Evolutionary conservation across 352 stramenopile species (phyloP).

Genomic region (Phytophthora cryptogea): DNA sequence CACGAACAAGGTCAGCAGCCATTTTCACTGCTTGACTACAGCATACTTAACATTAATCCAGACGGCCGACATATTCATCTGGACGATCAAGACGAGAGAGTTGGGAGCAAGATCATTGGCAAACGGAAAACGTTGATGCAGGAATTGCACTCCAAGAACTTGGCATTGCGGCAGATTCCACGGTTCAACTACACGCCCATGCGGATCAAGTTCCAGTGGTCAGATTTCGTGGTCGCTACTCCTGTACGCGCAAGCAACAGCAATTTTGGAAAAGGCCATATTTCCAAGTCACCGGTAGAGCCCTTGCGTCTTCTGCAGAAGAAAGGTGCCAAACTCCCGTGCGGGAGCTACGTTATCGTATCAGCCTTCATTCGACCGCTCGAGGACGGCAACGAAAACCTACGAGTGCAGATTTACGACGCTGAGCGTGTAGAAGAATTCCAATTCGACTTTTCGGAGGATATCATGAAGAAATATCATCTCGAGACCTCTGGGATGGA

Average conservation of each 20-base stretch:
- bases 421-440: conserved; percentile 74
- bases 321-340: conserved; percentile 60
- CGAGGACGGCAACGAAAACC: conserved; percentile 73
- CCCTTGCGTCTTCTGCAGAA: conserved; percentile 64
- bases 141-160: conserved; percentile 61
- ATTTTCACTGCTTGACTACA: conserved; percentile 58
- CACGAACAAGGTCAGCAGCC: conserved; percentile 50
- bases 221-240: conserved; percentile 68
- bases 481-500: conserved; percentile 41
- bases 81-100: conserved; percentile 46
- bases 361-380: conserved; percentile 70
- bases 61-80: conserved; percentile 50
- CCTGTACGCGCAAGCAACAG: conserved; percentile 36
- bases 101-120: conserved; percentile 44
- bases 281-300: conserved; percentile 46
- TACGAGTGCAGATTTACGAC: conserved; percentile 77
- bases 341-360: conserved; percentile 66
- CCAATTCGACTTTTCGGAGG: conserved; percentile 76
- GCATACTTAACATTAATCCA: conserved; percentile 57
- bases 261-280: conserved; percentile 16
- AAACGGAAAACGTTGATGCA: conserved; percentile 72
- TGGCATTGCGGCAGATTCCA: conserved; percentile 59
- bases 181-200: conserved; percentile 73
- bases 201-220: conserved; percentile 75
- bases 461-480: conserved; percentile 61